Conservation (phyloP, 768 basidiomycete species). For the Polyporus arcularius region DNA sequence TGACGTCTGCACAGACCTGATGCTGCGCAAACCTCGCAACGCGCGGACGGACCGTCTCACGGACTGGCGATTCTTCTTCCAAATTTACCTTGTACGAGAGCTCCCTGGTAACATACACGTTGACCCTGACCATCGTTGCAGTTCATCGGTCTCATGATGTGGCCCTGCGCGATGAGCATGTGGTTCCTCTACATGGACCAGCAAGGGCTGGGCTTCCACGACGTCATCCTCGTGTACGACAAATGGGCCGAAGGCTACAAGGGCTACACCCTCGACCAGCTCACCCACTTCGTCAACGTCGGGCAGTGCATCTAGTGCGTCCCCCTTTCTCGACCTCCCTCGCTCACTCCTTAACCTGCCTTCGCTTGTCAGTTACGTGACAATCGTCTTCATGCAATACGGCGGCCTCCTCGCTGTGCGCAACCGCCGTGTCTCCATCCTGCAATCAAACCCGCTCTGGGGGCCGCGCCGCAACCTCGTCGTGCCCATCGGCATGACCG, state of each 20-base stretch:
- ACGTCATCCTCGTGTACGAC: slow-evolving; percentile 48
- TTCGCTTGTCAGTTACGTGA: slow-evolving; percentile 50
- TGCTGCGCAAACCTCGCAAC: slow-evolving; percentile 56
- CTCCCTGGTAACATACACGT: slow-evolving; percentile 38
- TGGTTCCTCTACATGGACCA: slow-evolving; percentile 38
- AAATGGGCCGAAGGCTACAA: slow-evolving; percentile 42
- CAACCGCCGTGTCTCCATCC: slow-evolving; percentile 52
- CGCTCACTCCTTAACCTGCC: slow-evolving; percentile 29
- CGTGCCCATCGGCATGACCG: slow-evolving; percentile 39
- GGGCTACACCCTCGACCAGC: slow-evolving; percentile 39
- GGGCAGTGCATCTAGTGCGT: slow-evolving; percentile 52
- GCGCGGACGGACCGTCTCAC: slow-evolving; percentile 57
- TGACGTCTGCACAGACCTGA: slow-evolving; percentile 30
- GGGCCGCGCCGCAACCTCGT: slow-evolving; percentile 46
- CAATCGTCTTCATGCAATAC: slow-evolving; percentile 62
- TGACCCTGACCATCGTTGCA: slow-evolving; percentile 42
- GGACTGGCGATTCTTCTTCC: slow-evolving; percentile 52
- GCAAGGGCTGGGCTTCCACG: slow-evolving; percentile 49
- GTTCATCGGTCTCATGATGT: slow-evolving; percentile 48
- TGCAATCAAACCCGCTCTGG: slow-evolving; percentile 56
- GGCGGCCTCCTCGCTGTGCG: slow-evolving; percentile 59
- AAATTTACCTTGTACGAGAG: slow-evolving; percentile 61
- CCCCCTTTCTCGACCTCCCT: not conserved
- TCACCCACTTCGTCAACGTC: slow-evolving; percentile 52
- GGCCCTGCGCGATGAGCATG: slow-evolving; percentile 48